A percentile compares a stretch with the other conserved stretches of the same genome.
phyloP scores from a whole-genome alignment of 306 rosid genomes.

The Prunus salicina region DNA sequence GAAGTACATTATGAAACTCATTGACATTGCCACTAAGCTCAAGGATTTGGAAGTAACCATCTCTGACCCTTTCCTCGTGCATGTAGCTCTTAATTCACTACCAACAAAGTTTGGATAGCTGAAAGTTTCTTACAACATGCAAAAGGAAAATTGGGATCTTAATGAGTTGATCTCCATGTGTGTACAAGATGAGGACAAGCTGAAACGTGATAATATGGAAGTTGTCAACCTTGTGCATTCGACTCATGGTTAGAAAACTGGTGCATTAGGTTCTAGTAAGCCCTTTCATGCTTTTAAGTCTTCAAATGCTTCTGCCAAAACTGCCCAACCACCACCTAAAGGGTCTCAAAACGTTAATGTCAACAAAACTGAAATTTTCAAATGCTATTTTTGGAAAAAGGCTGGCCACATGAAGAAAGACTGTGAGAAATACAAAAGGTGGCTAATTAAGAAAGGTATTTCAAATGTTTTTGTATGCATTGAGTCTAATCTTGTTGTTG shows the following conservation, averaged over 20 bases:
- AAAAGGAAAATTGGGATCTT: neutral
- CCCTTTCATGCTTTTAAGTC: neutral
- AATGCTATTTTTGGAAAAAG: neutral
- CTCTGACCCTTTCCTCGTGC: neutral
- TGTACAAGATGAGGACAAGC: neutral
- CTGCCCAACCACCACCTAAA: neutral
- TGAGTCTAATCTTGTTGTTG: neutral
- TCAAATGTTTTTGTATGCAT: neutral
- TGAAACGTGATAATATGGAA: neutral
- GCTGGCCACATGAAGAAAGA: neutral
- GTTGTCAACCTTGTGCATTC: neutral
- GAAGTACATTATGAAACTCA: slow-evolving; percentile 2
- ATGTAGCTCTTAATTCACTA: neutral
- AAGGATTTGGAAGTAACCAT: neutral
- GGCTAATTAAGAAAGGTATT: neutral
- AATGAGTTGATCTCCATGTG: neutral
- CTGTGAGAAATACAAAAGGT: neutral
- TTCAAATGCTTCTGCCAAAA: neutral
- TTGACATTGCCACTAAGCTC: neutral
- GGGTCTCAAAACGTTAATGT: neutral
- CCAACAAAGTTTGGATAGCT: neutral
- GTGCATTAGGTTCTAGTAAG: neutral
- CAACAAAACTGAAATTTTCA: neutral
- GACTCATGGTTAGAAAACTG: neutral
- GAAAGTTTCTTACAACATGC: neutral